These are phyloP conservation scores for Pelargonium fulgidum DNA, from an alignment of 441 rosid genomes.

Conservation along the genomic window DNA sequence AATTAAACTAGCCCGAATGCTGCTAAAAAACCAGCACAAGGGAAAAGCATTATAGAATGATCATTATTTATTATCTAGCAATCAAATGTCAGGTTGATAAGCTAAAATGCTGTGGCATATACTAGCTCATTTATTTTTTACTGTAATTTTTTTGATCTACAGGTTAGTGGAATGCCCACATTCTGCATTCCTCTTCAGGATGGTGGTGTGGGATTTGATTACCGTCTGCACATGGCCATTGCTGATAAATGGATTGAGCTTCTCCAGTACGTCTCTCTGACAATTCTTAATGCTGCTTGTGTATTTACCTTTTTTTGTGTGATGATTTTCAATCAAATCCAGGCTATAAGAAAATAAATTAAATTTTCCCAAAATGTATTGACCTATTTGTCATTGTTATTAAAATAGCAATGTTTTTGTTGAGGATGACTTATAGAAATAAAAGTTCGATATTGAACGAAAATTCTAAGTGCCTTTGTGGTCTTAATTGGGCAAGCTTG, in stretches of 20 bases:
- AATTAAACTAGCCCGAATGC: not conserved
- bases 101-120: not conserved
- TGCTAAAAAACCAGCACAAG: not conserved
- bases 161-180: conserved; percentile 99
- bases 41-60: not conserved
- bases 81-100: not conserved
- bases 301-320: not conserved
- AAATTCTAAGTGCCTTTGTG: not conserved
- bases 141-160: conserved; percentile 21
- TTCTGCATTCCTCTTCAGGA: conserved; percentile 80
- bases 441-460: not conserved
- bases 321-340: not conserved
- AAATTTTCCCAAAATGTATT: not conserved
- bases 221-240: conserved; percentile 95
- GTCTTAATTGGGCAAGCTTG: not conserved
- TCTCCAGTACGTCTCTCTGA: conserved; percentile 53
- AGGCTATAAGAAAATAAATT: not conserved
- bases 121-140: conserved; percentile 6
- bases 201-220: conserved; percentile 98
- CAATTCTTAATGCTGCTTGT: conserved; percentile 4
- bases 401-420: not conserved
- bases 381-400: not conserved
- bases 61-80: not conserved
- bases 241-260: conserved; percentile 98
- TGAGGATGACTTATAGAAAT: not conserved